Evolutionary conservation across 2,329 filamentous ascomycete genomes (phyloP), one percentile per base, ranked within the genome.

Genomic region (Cordyceps cateniannulata): DNA sequence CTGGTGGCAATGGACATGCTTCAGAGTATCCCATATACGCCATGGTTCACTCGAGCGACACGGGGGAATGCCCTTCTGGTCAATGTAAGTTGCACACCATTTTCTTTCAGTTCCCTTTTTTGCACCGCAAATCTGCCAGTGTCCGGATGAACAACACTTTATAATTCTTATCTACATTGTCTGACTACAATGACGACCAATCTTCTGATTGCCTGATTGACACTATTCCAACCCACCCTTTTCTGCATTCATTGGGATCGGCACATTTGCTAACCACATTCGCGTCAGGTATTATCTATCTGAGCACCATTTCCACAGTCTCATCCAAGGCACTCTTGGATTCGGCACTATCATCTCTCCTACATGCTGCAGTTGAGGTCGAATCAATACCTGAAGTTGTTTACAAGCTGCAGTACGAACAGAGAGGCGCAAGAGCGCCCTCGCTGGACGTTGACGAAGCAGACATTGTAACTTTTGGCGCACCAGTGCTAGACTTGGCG

Each of bases 161-260:
- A 81, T 76, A 96, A 95, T 91, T 93, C 93, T 98, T 98, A 98
- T 97, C 93, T 97, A 98, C 93, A 97, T 98, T 98, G 92, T 90
- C 93, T 93, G 93, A 96, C 89, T 79, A 75, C 82, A 83, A 78
- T 96, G 93, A 96, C 86, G 92, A 95, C 83, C 83, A 81, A 81
- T 81, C 84, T 85, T 92, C 89, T 93, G 87, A 93, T 87, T 91
- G 87, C 79, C 91, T 96, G 91, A 96, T 85, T 77, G 79, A 77
- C 76, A 70, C 65, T 61, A 49, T 29, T 40, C 38, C 32, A 69
- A 66, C 65, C 60, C 35, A 64, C 59, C 14, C 53, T 64, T 44
- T 51, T 65, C 56, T 29, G 61, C 44, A 53, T 52, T 54, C 29
- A 59, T 51, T 25, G 61, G 32, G 59, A 22, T 51, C 38, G 50